Evolutionary conservation across 1,139 yeast species (phyloP).

Genomic region (Geotrichum phurueaensis): DNA sequence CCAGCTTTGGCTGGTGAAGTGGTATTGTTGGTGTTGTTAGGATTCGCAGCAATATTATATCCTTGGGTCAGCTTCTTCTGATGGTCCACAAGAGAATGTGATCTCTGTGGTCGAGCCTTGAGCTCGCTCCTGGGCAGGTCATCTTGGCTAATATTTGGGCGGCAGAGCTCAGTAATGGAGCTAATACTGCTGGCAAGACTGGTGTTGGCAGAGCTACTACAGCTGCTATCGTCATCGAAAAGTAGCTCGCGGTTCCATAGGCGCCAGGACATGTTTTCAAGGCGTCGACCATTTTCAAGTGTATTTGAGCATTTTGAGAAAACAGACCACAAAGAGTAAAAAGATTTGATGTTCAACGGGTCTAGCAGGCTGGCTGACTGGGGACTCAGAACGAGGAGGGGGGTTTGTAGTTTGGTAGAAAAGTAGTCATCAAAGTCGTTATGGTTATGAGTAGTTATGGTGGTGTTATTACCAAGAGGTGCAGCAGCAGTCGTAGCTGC

Average conservation of each 20-base stretch:
- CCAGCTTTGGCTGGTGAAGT: not conserved
- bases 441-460: not conserved
- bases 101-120: not conserved
- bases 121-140: not conserved
- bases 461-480: not conserved
- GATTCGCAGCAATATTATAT: not conserved
- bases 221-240: constrained; percentile 6
- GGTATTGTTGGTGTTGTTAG: not conserved
- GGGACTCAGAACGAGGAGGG: constrained; percentile 30
- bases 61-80: not conserved
- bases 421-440: not conserved
- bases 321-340: constrained; percentile 47
- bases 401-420: constrained; percentile 14
- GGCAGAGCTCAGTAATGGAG: not conserved
- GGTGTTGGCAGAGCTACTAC: not conserved
- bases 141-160: not conserved
- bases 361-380: constrained; percentile 33
- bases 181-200: not conserved
- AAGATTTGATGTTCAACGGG: constrained; percentile 38
- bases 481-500: not conserved
- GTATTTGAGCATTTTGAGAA: constrained; percentile 48
- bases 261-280: constrained; percentile 57
- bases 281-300: constrained; percentile 48
- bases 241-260: constrained; percentile 47
- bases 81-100: not conserved